phyloP scores from a whole-genome alignment of 257 asterid species.

The Plantago ovata region DNA sequence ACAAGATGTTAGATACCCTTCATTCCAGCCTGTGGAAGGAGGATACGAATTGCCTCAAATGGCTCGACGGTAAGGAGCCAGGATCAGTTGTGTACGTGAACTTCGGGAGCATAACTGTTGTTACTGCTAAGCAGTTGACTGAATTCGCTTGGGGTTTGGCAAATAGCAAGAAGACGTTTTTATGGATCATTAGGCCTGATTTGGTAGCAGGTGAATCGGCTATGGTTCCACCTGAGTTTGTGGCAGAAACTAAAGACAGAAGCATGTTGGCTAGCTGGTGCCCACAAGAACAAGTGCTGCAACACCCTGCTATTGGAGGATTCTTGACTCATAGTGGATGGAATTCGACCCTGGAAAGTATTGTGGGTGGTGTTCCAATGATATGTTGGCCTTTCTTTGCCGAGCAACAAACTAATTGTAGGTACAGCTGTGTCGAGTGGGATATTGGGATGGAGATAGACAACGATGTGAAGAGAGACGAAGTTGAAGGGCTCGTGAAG shows the following conservation, averaged over 20 bases:
- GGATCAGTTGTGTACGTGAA: slow-evolving; percentile 50
- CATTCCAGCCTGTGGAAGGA: slow-evolving; percentile 50
- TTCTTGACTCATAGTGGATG: slow-evolving; percentile 55
- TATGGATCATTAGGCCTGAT: slow-evolving; percentile 59
- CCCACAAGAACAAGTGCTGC: slow-evolving; percentile 44
- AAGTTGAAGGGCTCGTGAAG: slow-evolving; percentile 39
- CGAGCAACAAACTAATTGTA: slow-evolving; percentile 52
- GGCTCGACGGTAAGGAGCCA: slow-evolving; percentile 38
- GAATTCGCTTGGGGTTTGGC: slow-evolving; percentile 65
- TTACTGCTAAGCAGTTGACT: slow-evolving; percentile 35
- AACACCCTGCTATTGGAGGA: slow-evolving; percentile 47
- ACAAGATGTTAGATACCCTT: slow-evolving; percentile 14
- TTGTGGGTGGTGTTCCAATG: slow-evolving; percentile 40
- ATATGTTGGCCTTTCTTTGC: slow-evolving; percentile 57
- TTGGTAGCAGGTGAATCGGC: slow-evolving; percentile 39
- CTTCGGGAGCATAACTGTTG: slow-evolving; percentile 47
- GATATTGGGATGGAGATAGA: slow-evolving; percentile 49
- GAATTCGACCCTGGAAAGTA: slow-evolving; percentile 48
- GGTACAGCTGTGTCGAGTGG: slow-evolving; percentile 43
- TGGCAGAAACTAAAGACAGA: slow-evolving; percentile 35
- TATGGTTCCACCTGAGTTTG: slow-evolving; percentile 40
- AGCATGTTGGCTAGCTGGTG: slow-evolving; percentile 49
- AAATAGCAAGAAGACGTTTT: slow-evolving; percentile 33
- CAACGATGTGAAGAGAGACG: slow-evolving; percentile 42
- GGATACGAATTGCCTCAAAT: slow-evolving; percentile 28